Base-by-base conservation (phyloP, 495 filamentous ascomycete genomes). In the Tuber brumale region DNA sequence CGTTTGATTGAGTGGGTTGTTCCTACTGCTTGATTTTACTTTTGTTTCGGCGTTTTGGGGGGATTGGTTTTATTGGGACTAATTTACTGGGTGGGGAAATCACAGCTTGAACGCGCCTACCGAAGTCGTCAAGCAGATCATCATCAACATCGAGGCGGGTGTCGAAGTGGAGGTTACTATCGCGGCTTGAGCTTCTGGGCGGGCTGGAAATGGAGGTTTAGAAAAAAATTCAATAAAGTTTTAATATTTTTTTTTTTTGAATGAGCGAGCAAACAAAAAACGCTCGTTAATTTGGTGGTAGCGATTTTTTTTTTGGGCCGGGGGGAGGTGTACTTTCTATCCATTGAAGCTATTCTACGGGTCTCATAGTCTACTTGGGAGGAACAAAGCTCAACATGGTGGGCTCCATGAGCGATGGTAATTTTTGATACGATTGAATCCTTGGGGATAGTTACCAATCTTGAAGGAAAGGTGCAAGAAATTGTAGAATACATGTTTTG, bases 161-260 rank as follows among this genome's bases (percentile, higher is more conserved):
- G 95, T 99, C 85, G 95, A 99, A 90, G 95, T 99, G 83, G 95
- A 99, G 90, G 95, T 99, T 82, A 99, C 95, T 83, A 99, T 99
- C 88, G 95, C 95, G 85, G 95, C 95, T 85, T 99, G 94, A 89
- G 85, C 51, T 76, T 45, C 48, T 42, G 37, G 37, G 37, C 37
- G 31, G 76, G 71, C 41, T 42, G 37, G 72, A 45, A 71, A 44
- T 23, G 51, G 45, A 43, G 51, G 35, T 16, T 79, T 41, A 27
- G 21, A 70, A 35, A 35, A 18, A 35, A 66, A 35, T 35, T 16
- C 31, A 66, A 35, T 35, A 57, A 57, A 66, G 12, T 35, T 19
- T 35, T 39, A 39, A 39, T 1, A 3, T 39, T 39, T 39, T 39
- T 39, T 39, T 39, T 39, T 39, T 39, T 39, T 27, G 57, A 7